Base-by-base conservation (phyloP, 2,329 filamentous ascomycete species). In the Rhynchosporium graminicola region DNA sequence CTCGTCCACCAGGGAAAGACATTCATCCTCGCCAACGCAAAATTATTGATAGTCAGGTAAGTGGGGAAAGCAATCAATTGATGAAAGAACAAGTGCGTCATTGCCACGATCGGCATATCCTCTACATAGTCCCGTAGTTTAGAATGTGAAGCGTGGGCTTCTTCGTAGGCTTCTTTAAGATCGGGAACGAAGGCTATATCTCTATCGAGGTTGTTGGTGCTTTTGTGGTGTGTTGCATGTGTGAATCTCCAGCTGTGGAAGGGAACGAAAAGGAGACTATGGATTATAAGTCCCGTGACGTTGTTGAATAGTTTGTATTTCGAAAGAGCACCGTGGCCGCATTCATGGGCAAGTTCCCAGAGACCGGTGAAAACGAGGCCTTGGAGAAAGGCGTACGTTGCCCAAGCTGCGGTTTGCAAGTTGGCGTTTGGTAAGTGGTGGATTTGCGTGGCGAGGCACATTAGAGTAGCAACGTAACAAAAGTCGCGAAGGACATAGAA, bases 181-280 rank as follows among this genome's bases (percentile, higher is more conserved):
- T 75, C 73, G 43, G 85, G 85, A 12, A 87, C 84, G 64, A 86
- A 87, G 43, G 81, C 84, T 75, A 85, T 87, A 74, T 89, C 86
- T 77, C 85, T 85, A 65, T 85, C 81, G 77, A 88, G 85, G 77
- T 89, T 82, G 67, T 85, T 85, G 57, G 84, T 85, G 76, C 84
- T 87, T 67, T 82, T 82, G 76, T 91, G 88, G 76, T 91, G 88
- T 42, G 85, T 80, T 62, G 83, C 80, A 75, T 91, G 88, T 36
- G 84, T 87, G 76, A 85, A 87, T 76, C 87, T 86, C 87, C 88
- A 91, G 58, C 83, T 85, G 77, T 88, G 89, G 76, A 85, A 91
- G 1, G 88, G 88, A 3, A 88, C 86, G 65, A 88, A 74, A 45
- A 90, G 79, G 63, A 82, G 78, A 6, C 84, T 88, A 79, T 91